Evolutionary conservation across 106 monocot genomes (phyloP).

Genomic region (Allium sativum): DNA sequence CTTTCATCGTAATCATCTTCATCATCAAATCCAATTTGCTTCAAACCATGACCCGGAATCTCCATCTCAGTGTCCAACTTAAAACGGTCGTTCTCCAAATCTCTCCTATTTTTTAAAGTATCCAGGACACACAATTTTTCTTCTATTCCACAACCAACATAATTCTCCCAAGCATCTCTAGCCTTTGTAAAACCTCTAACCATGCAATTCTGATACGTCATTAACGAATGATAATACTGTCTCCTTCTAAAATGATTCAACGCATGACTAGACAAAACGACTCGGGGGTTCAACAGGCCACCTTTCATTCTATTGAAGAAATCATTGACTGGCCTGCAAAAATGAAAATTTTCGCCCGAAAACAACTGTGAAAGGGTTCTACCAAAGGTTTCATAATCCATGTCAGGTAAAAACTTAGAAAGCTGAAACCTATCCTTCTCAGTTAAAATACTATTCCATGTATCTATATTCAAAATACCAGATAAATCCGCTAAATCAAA

Average conservation of each 20-base stretch:
- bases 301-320: conserved; percentile 13
- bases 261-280: conserved; percentile 48
- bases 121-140: conserved; percentile 41
- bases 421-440: conserved; percentile 72
- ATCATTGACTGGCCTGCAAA: conserved; percentile 35
- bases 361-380: conserved; percentile 62
- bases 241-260: conserved; percentile 34
- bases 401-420: conserved; percentile 54
- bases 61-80: conserved; percentile 33
- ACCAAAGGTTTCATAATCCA: conserved; percentile 57
- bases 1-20: conserved; percentile 18
- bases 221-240: conserved; percentile 50
- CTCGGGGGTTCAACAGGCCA: conserved; percentile 62
- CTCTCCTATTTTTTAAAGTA: conserved; percentile 27
- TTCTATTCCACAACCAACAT: conserved; percentile 42
- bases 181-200: conserved; percentile 40
- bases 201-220: conserved; percentile 69
- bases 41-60: conserved; percentile 15
- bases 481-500: conserved; percentile 5
- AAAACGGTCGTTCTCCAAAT: conserved; percentile 11
- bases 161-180: conserved; percentile 40
- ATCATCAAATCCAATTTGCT: conserved; percentile 8
- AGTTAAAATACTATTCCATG: conserved; percentile 52
- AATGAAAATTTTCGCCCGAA: conserved; percentile 59
- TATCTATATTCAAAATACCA: conserved; percentile 23